Conservation (phyloP, 495 filamentous ascomycete genomes). For the Aspergillus ellipticus region DNA sequence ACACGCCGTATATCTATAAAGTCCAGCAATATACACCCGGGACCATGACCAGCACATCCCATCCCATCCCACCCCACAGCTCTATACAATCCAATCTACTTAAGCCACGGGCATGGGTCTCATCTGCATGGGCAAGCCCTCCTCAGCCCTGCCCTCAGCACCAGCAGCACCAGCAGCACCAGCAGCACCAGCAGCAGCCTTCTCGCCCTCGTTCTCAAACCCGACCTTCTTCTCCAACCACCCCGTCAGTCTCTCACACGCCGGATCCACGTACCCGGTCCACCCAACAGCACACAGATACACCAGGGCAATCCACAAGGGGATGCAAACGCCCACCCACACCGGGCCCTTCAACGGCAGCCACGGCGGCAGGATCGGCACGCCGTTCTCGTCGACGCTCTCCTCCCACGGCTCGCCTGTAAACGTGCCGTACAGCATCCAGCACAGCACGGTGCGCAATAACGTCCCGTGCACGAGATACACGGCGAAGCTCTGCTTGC, state of each 20-base stretch:
- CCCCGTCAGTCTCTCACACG: conserved; percentile 59
- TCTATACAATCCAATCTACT: too few species aligned
- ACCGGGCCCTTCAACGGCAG: conserved; percentile 34
- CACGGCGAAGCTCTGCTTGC: conserved; percentile 64
- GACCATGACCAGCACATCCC: too few species aligned
- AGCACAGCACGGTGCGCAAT: conserved; percentile 58
- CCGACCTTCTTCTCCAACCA: conserved; percentile 48
- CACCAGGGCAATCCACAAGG: conserved; percentile 55
- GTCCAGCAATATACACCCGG: too few species aligned
- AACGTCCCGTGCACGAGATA: conserved; percentile 65
- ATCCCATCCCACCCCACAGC: too few species aligned
- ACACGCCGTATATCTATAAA: too few species aligned
- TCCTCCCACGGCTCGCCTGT: conserved; percentile 48
- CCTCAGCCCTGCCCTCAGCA: too few species aligned
- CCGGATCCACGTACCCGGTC: conserved; percentile 63
- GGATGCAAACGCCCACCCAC: conserved; percentile 48
- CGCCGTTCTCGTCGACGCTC: conserved; percentile 44
- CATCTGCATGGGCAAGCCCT: too few species aligned
- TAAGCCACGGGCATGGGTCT: too few species aligned
- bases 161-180: too few species aligned
- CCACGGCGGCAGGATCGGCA: conserved; percentile 33
- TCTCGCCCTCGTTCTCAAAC: conserved; percentile 45
- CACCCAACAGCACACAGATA: conserved; percentile 58
- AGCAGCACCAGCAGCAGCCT: too few species aligned
- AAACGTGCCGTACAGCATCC: conserved; percentile 59